These are phyloP conservation scores for Clavispora phyllophila DNA, from an alignment of 805 yeast species.

Conservation along the genomic window DNA sequence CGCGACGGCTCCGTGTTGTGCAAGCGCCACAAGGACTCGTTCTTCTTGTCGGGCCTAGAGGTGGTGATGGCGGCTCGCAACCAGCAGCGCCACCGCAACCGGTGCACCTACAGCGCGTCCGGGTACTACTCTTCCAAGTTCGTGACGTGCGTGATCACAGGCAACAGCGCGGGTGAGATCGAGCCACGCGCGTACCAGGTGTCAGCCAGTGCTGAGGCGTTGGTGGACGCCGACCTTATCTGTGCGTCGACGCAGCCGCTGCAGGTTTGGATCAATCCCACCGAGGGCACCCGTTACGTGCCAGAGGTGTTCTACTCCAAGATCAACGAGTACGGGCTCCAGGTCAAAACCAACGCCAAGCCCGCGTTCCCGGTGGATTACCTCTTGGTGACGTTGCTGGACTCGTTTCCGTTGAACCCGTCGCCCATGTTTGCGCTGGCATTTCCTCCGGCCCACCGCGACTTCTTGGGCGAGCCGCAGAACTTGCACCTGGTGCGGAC, in stretches of 20 bases:
- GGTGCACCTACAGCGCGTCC: slow-evolving; percentile 55
- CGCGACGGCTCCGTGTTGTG: slow-evolving; percentile 88
- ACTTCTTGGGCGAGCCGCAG: slow-evolving; percentile 68
- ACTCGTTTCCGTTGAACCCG: slow-evolving; percentile 79
- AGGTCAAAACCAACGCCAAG: slow-evolving; percentile 66
- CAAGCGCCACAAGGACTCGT: slow-evolving; percentile 88
- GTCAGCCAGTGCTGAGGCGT: slow-evolving; percentile 78
- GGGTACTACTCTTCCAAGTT: slow-evolving; percentile 81
- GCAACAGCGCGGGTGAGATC: slow-evolving; percentile 83
- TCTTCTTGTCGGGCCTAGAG: slow-evolving; percentile 85
- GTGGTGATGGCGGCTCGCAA: slow-evolving; percentile 74
- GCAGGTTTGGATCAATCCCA: slow-evolving; percentile 72
- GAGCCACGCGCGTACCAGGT: slow-evolving; percentile 91
- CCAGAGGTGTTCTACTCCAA: slow-evolving; percentile 89
- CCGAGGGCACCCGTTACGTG: slow-evolving; percentile 73
- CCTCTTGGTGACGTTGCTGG: slow-evolving; percentile 78
- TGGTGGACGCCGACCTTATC: slow-evolving; percentile 80
- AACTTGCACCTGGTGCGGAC: slow-evolving; percentile 51
- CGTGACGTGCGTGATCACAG: slow-evolving; percentile 89
- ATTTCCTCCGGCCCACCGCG: slow-evolving; percentile 80
- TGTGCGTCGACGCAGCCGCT: slow-evolving; percentile 89
- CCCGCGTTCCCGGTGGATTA: slow-evolving; percentile 27
- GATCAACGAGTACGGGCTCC: slow-evolving; percentile 80
- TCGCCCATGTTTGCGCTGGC: slow-evolving; percentile 45
- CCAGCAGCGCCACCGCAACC: slow-evolving; percentile 63